Evolutionary conservation across 345 rosid species (phyloP).

Genomic region (Citrus hindsii): DNA sequence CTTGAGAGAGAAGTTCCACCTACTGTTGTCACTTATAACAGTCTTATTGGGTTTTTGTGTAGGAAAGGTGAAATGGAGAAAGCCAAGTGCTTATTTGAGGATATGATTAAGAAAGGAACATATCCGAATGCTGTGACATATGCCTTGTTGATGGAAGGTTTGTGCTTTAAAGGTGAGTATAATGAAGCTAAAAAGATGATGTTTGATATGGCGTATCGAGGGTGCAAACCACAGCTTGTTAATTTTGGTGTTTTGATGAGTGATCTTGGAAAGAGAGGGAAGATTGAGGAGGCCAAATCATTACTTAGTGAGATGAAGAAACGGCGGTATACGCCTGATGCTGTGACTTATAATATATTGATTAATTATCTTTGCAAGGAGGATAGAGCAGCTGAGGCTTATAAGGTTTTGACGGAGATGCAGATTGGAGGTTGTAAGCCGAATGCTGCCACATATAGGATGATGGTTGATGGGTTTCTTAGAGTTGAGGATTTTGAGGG

Average conservation of each 20-base stretch:
- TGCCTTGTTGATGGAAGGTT: slow-evolving; percentile 73
- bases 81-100: slow-evolving; percentile 49
- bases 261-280: slow-evolving; percentile 81
- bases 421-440: slow-evolving; percentile 73
- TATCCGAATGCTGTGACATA: slow-evolving; percentile 55
- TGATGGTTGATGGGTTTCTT: slow-evolving; percentile 82
- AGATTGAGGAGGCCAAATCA: slow-evolving; percentile 61
- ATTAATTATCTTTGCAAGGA: slow-evolving; percentile 69
- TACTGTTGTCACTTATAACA: slow-evolving; percentile 62
- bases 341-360: slow-evolving; percentile 70
- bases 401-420: slow-evolving; percentile 62
- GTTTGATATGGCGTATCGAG: slow-evolving; percentile 90
- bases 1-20: slow-evolving; percentile 67
- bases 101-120: slow-evolving; percentile 49
- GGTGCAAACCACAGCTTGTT: slow-evolving; percentile 60
- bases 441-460: slow-evolving; percentile 85
- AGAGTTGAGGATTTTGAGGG: slow-evolving; percentile 58
- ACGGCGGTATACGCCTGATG: slow-evolving; percentile 71
- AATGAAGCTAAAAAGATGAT: slow-evolving; percentile 65
- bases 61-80: slow-evolving; percentile 38
- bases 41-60: slow-evolving; percentile 53
- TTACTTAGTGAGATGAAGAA: slow-evolving; percentile 79
- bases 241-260: slow-evolving; percentile 82
- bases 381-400: slow-evolving; percentile 56
- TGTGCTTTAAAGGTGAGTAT: slow-evolving; percentile 54